Conservation (phyloP, 768 basidiomycete species). For the Podaxis sp. region DNA sequence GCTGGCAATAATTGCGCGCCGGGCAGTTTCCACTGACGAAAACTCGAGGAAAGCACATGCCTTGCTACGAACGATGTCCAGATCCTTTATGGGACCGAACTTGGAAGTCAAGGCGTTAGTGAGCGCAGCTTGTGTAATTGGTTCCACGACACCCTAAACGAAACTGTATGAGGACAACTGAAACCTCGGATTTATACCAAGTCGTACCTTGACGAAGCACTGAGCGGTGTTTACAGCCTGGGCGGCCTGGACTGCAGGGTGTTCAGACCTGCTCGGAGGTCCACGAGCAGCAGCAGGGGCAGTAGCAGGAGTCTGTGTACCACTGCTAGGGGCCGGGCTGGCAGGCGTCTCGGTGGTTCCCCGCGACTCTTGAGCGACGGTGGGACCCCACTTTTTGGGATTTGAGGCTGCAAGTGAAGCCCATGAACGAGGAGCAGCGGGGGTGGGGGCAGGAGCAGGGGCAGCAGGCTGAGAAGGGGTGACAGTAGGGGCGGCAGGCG, state of each 20-base stretch:
- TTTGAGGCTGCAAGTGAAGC: slow-evolving; percentile 87
- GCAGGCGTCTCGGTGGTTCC: slow-evolving; percentile 67
- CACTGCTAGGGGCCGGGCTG: slow-evolving; percentile 39
- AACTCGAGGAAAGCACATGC: slow-evolving; percentile 97
- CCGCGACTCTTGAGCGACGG: slow-evolving; percentile 74
- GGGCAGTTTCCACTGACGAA: slow-evolving; percentile 70
- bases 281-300: slow-evolving; percentile 28
- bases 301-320: slow-evolving; percentile 31
- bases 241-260: slow-evolving; percentile 56
- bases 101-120: slow-evolving; percentile 47
- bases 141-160: slow-evolving; percentile 67
- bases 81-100: slow-evolving; percentile 82
- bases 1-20: slow-evolving; percentile 77
- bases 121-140: slow-evolving; percentile 52
- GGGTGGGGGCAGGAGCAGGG: slow-evolving; percentile 37
- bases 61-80: slow-evolving; percentile 85
- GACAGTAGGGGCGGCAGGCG: slow-evolving; percentile 28
- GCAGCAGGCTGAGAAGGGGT: slow-evolving; percentile 29
- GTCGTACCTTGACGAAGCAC: slow-evolving; percentile 88
- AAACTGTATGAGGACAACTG: slow-evolving; percentile 11
- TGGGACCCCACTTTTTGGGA: slow-evolving; percentile 80
- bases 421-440: slow-evolving; percentile 78
- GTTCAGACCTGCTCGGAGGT: slow-evolving; percentile 31
- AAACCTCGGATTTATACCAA: background rate
- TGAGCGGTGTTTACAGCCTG: slow-evolving; percentile 64